Evolutionary conservation across 495 filamentous ascomycete species (phyloP).

Genomic region (Xylaria bambusicola): DNA sequence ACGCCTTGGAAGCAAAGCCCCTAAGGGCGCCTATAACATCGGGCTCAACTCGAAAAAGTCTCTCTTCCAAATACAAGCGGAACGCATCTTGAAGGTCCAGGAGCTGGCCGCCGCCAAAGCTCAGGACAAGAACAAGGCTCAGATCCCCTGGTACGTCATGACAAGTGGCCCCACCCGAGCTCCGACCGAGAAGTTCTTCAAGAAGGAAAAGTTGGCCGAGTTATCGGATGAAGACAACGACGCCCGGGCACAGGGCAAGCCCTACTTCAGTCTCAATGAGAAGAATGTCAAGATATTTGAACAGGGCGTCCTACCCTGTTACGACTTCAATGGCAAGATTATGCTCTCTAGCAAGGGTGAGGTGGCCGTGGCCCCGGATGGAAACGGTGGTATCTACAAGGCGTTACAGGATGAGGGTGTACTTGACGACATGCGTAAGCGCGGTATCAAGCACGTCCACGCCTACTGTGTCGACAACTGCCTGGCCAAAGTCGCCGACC

Average conservation of each 20-base stretch:
- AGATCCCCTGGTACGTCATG: slow-evolving; percentile 99
- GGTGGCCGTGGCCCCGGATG: slow-evolving; percentile 96
- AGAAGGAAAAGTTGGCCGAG: slow-evolving; percentile 61
- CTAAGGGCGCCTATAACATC: slow-evolving; percentile 97
- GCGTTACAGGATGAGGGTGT: slow-evolving; percentile 81
- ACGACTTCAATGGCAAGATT: slow-evolving; percentile 97
- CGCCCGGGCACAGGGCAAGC: slow-evolving; percentile 24
- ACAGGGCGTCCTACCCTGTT: slow-evolving; percentile 94
- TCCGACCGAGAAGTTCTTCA: slow-evolving; percentile 91
- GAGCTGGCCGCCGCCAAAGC: slow-evolving; percentile 72
- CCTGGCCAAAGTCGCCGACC: slow-evolving; percentile 96
- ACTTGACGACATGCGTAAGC: slow-evolving; percentile 81
- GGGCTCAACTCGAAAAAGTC: slow-evolving; percentile 89
- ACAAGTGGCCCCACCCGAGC: slow-evolving; percentile 94
- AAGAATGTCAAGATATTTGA: slow-evolving; percentile 93
- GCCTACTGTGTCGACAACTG: slow-evolving; percentile 99
- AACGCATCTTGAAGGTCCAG: slow-evolving; percentile 89
- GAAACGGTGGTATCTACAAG: slow-evolving; percentile 96
- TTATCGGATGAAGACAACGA: slow-evolving; percentile 32
- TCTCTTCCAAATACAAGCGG: slow-evolving; percentile 95
- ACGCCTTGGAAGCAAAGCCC: slow-evolving; percentile 87
- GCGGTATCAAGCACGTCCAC: slow-evolving; percentile 94
- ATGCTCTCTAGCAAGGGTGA: slow-evolving; percentile 86
- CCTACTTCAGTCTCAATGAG: slow-evolving; percentile 82
- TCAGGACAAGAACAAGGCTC: slow-evolving; percentile 59